A percentile compares a stretch with the other conserved stretches of the same genome.
Conservation (phyloP, 768 basidiomycete species). For the Thelephora aurantiotincta region DNA sequence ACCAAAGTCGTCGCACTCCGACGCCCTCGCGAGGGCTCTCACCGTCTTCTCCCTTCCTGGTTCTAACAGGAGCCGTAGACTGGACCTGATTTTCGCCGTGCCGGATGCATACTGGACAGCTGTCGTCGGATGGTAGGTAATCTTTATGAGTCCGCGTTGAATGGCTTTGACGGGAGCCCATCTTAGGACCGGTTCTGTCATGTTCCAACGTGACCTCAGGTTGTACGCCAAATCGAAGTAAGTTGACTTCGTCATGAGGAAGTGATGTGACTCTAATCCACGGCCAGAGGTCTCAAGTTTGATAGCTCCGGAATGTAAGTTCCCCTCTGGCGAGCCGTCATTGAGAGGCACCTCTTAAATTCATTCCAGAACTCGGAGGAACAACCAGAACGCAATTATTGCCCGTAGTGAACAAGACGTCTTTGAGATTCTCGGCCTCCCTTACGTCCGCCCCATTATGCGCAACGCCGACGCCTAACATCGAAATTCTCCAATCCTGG, state of each 20-base stretch:
- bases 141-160: not conserved
- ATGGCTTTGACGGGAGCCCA: not conserved
- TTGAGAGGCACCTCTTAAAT: not conserved
- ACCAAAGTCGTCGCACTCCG: conserved; percentile 49
- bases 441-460: conserved; percentile 56
- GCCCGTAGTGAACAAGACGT: conserved; percentile 60
- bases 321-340: not conserved
- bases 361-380: conserved; percentile 37
- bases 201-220: conserved; percentile 81
- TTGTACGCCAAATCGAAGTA: conserved; percentile 56
- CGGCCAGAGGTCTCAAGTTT: conserved; percentile 59
- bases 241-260: conserved; percentile 3
- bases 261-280: not conserved
- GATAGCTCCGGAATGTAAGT: conserved; percentile 71
- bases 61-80: conserved; percentile 40
- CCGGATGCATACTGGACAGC: conserved; percentile 79
- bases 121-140: conserved; percentile 71
- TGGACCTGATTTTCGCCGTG: conserved; percentile 75
- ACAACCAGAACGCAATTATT: conserved; percentile 44
- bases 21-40: conserved; percentile 74
- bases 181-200: conserved; percentile 70
- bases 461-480: conserved; percentile 61
- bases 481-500: not conserved
- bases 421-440: conserved; percentile 54
- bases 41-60: conserved; percentile 61